Conservation (phyloP, 805 yeast species). For the Scheffersomyces stipitis region DNA sequence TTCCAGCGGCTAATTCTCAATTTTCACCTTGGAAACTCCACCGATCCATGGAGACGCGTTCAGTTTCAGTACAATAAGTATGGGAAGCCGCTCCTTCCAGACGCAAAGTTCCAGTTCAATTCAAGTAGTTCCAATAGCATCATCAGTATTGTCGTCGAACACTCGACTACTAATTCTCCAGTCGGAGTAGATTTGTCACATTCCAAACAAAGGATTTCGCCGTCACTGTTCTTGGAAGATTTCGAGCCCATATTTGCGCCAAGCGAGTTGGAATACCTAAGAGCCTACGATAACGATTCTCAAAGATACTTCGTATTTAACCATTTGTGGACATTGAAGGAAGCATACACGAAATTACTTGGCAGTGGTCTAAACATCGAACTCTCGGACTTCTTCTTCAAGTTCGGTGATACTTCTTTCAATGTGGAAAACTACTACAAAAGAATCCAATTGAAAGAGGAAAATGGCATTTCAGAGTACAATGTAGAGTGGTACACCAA, state of each 20-base stretch:
- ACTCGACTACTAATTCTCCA: slow-evolving; percentile 16
- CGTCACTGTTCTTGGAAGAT: slow-evolving; percentile 28
- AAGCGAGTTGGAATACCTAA: slow-evolving; percentile 33
- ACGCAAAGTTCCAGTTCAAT: slow-evolving; percentile 44
- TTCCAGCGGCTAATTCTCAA: slow-evolving; percentile 46
- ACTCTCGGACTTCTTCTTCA: slow-evolving; percentile 7
- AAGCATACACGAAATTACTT: slow-evolving; percentile 64
- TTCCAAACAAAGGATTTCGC: slow-evolving; percentile 26
- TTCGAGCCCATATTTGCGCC: slow-evolving; percentile 44
- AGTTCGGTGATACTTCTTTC: not conserved
- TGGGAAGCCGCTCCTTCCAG: slow-evolving; percentile 58
- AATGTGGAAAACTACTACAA: not conserved
- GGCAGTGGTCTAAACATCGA: slow-evolving; percentile 54
- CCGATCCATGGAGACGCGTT: slow-evolving; percentile 21
- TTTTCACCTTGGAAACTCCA: slow-evolving; percentile 13
- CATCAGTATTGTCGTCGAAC: slow-evolving; percentile 45
- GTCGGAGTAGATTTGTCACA: slow-evolving; percentile 43
- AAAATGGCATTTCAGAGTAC: not conserved
- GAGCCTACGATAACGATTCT: slow-evolving; percentile 7
- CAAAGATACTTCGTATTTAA: slow-evolving; percentile 41
- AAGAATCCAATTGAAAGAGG: not conserved
- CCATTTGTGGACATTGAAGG: slow-evolving; percentile 78
- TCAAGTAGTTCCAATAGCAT: slow-evolving; percentile 57
- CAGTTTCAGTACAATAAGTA: slow-evolving; percentile 30
- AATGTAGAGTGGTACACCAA: not conserved